Conservation (phyloP, 1,284 basidiomycete species). For the Heterobasidion irregulare region DNA sequence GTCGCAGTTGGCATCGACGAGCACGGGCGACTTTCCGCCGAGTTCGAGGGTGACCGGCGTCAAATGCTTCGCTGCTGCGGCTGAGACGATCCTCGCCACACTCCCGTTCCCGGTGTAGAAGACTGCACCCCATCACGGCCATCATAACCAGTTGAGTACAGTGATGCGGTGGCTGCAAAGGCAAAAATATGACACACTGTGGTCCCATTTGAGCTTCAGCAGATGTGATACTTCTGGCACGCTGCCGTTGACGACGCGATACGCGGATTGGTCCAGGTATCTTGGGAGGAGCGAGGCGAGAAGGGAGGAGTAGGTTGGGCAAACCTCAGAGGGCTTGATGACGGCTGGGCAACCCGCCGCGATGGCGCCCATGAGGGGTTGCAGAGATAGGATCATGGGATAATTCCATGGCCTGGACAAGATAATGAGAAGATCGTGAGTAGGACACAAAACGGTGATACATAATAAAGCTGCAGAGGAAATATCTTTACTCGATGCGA, state of each 20-base stretch:
- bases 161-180: background rate
- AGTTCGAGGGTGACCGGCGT: slow-evolving; percentile 61
- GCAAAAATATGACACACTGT: slow-evolving; percentile 21
- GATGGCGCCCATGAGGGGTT: slow-evolving; percentile 50
- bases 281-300: slow-evolving; percentile 48
- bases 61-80: slow-evolving; percentile 55
- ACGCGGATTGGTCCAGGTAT: slow-evolving; percentile 50
- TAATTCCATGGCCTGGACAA: slow-evolving; percentile 42
- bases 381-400: slow-evolving; percentile 39
- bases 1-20: slow-evolving; percentile 37
- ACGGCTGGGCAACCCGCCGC: slow-evolving; percentile 53
- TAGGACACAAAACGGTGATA: slow-evolving; percentile 4
- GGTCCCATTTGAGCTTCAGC: slow-evolving; percentile 53
- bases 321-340: slow-evolving; percentile 57
- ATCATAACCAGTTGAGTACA: background rate
- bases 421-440: background rate
- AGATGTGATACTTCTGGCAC: slow-evolving; percentile 41
- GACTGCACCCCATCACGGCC: slow-evolving; percentile 12
- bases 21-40: slow-evolving; percentile 60
- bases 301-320: slow-evolving; percentile 39
- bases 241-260: slow-evolving; percentile 48
- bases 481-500: too few relatives aligned
- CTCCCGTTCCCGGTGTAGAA: slow-evolving; percentile 41
- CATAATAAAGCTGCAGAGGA: background rate
- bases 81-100: slow-evolving; percentile 54